Base-by-base conservation (phyloP, 1,284 basidiomycete species). In the Apiotrichum gamsii region DNA sequence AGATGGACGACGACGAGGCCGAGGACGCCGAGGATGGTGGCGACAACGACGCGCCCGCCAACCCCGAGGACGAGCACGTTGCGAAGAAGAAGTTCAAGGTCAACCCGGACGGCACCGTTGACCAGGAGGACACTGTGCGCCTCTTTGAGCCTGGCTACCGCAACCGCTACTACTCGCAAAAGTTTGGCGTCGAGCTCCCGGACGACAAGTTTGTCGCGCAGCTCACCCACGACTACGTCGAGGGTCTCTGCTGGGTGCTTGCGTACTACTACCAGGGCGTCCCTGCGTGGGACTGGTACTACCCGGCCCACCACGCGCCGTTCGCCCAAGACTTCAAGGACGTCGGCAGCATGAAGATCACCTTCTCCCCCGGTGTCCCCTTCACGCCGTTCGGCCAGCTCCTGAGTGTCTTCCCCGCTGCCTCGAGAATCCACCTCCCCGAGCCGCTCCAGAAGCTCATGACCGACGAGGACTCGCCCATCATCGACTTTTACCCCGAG, bases 271-370 rank as follows among this genome's bases (percentile, higher is more conserved):
- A 97, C 72, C 94, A 97, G 79, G 95, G 95, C 57, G 90, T 89
- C 64, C 90, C 94, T 4, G 94, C 91, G 1, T 99, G 95, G 95
- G 84, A 91, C 62, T 99, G 95, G 95, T 99, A 86, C 73, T 98
- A 97, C 68, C 95, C 95, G 0, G 95, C 88, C 67, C 94, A 99
- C 73, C 98, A 94, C 69, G 90, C 95, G 5, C 95, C 95, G 1
- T 99, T 98, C 68, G 95, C 95, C 6, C 85, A 86, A 50, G 95
- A 99, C 70, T 97, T 98, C 61, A 80, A 81, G 47, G 83, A 90
- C 42, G 74, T 96, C 30, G 80, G 79, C 34, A 76, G 82, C 57
- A 82, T 94, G 79, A 76, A 90, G 39, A 85, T 98, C 66, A 35
- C 56, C 23, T 73, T 73, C 52, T 74, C 77, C 25, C 91, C 93